A percentile compares a stretch with the other conserved stretches of the same genome.
These are phyloP conservation scores for Canna indica DNA, from an alignment of 176 grass and related monocot species.

Conservation along the genomic window DNA sequence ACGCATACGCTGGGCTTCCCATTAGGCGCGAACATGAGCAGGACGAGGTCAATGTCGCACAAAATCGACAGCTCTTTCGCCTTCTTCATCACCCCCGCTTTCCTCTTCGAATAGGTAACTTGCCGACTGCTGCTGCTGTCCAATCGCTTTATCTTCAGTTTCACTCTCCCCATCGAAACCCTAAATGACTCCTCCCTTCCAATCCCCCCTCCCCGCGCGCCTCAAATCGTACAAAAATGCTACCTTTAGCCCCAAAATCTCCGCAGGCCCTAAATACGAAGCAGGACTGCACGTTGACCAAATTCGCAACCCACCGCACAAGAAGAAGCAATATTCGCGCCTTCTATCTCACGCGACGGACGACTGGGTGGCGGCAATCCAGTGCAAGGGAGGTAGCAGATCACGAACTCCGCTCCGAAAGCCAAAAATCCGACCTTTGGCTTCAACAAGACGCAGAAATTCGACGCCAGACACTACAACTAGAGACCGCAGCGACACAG, in stretches of 20 bases:
- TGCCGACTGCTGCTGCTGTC: slow-evolving; percentile 42
- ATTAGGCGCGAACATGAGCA: slow-evolving; percentile 55
- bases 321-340: no score
- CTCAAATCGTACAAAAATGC: not conserved
- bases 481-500: not conserved
- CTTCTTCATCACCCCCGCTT: slow-evolving; percentile 63
- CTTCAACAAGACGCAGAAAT: not conserved
- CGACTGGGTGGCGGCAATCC: no score
- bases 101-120: slow-evolving; percentile 58
- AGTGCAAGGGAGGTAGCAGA: no score
- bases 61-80: slow-evolving; percentile 67
- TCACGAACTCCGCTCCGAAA: no score
- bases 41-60: slow-evolving; percentile 56
- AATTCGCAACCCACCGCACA: no score
- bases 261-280: not conserved
- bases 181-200: not conserved
- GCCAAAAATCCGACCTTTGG: no score
- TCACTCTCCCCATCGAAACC: slow-evolving; percentile 60
- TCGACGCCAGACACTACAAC: no score
- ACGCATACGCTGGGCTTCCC: slow-evolving; percentile 57
- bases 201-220: not conserved
- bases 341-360: no score
- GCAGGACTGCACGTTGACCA: no score
- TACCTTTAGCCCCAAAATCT: not conserved
- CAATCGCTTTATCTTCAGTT: slow-evolving; percentile 70